Evolutionary conservation across 495 filamentous ascomycete species (phyloP), one percentile per base, ranked within the genome.

Genomic region (Penicillium steckii): DNA sequence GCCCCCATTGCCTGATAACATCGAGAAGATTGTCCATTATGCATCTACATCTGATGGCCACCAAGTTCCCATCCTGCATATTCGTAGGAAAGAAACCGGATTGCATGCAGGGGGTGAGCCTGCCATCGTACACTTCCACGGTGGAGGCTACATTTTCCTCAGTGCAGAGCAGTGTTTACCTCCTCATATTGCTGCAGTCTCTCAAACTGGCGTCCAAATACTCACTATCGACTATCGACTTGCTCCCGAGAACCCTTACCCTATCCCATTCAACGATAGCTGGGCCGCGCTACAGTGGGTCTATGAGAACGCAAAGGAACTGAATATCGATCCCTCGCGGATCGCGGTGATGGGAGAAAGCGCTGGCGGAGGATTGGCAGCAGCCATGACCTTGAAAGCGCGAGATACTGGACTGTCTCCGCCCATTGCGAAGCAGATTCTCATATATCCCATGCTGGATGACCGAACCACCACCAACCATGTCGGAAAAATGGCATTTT

Each of bases 351-450:
- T 50, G 55, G 53, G 57, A 6, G 80, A 79, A 1, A 84, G 80
- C 12, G 85, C 85, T 2, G 86, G 86, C 4, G 85, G 78, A 1
- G 82, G 71, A 42, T 32, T 80, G 8, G 71, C 75, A 0, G 73
- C 76, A 7, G 73, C 60, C 0, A 45, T 77, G 5, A 64, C 69
- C 0, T 35, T 80, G 8, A 43, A 71, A 27, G 76, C 70, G 17
- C 64, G 77, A 15, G 76, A 79, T 42, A 62, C 68, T 2, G 57
- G 53, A 4, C 46, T 61, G 2, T 27, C 66, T 4, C 78, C 76
- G 12, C 61, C 59, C 6, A 58, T 81, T 7, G 69, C 61, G 15
- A 70, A 74, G 46, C 78, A 81, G 51, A 64, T 80, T 4, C 64
- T 80, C 24, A 67, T 78, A 24, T 80, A 80, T 35, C 79, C 78